Evolutionary conservation across 192 early-diverging fungal genomes (phyloP), one percentile per base, ranked within the genome.

Genomic region (Chytriomyces hyalinus): DNA sequence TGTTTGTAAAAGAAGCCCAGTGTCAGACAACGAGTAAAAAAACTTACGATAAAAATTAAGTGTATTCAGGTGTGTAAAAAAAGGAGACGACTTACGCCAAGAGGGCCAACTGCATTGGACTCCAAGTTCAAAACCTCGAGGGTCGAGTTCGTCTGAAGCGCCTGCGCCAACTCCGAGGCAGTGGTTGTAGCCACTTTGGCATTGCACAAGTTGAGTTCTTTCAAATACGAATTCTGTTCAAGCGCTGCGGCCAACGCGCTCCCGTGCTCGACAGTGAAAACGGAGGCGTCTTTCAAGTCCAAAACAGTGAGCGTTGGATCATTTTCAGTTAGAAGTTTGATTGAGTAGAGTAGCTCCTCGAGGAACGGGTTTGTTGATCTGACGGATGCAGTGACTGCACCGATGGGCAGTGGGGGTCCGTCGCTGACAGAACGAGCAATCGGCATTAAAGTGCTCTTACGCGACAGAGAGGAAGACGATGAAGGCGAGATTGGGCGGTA

Each of bases 331-430:
- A 88, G 74, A 22, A 83, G 76, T 45, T 79, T 36, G 63, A 88
- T 59, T 24, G 83, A 49, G 74, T 83, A 73, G 17, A 84, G 66
- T 15, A 88, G 48, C 71, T 88, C 87, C 50, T 88, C 87, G 9
- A 86, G 71, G 49, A 88, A 78, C 11, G 87, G 87, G 70, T 88
- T 88, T 49, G 80, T 86, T 26, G 70, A 60, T 53, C 80, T 73
- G 9, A 88, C 85, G 22, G 80, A 53, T 3, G 76, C 68, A 17
- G 80, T 80, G 66, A 88, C 81, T 43, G 83, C 50, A 11, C 73
- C 76, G 7, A 82, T 43, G 5, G 87, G 80, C 15, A 79, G n/a
- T 6, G 75, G 63, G 63, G 80, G 62, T 11, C 87, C 87, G 67
- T 83, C 75, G 0, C 53, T 74, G 44, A 53, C 68, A 22, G 72